phyloP scores from a whole-genome alignment of 1,284 basidiomycete species.

The Volvariella volvacea region DNA sequence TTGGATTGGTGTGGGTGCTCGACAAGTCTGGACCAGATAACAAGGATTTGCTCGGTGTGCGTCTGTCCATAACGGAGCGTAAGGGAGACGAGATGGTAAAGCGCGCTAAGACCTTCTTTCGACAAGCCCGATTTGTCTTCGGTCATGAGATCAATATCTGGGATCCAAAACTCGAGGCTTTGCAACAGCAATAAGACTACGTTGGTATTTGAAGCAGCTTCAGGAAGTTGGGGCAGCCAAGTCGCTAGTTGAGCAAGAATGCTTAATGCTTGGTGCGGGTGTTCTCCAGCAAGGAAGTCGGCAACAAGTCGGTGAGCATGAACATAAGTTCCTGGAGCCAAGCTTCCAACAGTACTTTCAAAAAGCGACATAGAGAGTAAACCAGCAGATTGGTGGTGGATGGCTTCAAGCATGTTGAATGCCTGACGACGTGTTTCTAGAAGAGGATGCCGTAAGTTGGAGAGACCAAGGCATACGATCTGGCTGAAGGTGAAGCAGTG shows the following conservation, averaged over 20 bases:
- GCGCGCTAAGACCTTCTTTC: constrained; percentile 53
- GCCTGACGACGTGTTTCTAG: constrained; percentile 67
- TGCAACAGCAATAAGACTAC: constrained; percentile 56
- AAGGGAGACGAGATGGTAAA: constrained; percentile 83
- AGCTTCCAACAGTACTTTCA: constrained; percentile 72
- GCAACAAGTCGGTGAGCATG: constrained; percentile 77
- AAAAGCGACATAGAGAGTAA: constrained; percentile 63
- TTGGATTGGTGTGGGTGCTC: constrained; percentile 67
- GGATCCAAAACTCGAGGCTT: constrained; percentile 77
- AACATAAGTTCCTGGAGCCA: constrained; percentile 72
- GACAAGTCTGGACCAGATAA: constrained; percentile 75
- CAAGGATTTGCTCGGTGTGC: constrained; percentile 79
- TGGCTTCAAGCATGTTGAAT: constrained; percentile 72
- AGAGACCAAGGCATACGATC: constrained; percentile 74
- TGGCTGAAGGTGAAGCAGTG: constrained; percentile 72
- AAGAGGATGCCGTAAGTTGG: constrained; percentile 79
- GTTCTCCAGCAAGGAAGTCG: constrained; percentile 75
- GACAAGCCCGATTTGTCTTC: constrained; percentile 54
- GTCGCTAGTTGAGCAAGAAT: constrained; percentile 73
- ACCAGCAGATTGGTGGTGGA: constrained; percentile 59
- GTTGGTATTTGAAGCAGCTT: constrained; percentile 36
- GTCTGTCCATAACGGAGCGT: constrained; percentile 75
- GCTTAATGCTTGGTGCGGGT: constrained; percentile 61
- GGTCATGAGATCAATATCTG: constrained; percentile 64
- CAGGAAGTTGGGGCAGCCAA: constrained; percentile 67